These are phyloP conservation scores for Smittium mucronatum DNA, from an alignment of 371 early-diverging fungal genomes.

Conservation along the genomic window DNA sequence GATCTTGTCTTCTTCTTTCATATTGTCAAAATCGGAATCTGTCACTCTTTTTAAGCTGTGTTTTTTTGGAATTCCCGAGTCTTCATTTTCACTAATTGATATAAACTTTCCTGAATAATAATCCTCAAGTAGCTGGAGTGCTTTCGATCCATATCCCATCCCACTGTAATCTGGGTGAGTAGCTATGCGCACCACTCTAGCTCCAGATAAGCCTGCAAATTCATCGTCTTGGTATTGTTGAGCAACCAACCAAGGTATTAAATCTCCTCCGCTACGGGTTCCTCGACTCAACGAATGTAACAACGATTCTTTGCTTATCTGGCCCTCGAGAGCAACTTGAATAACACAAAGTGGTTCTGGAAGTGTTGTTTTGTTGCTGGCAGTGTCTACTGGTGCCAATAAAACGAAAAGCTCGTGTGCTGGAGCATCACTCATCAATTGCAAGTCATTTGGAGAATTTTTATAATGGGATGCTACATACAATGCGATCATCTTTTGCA, in stretches of 20 bases:
- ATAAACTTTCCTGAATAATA: conserved; percentile 75
- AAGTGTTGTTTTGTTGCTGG: conserved; percentile 40
- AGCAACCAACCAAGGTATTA: conserved; percentile 96
- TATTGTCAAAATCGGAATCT: conserved; percentile 44
- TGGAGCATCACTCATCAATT: conserved; percentile 96
- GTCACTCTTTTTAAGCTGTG: conserved; percentile 24
- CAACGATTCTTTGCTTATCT: conserved; percentile 75
- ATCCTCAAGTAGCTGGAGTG: conserved; percentile 68
- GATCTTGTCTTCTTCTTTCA: conserved; percentile 44
- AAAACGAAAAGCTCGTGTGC: conserved; percentile 96
- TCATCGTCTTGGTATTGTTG: conserved; percentile 96
- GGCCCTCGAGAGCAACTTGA: conserved; percentile 87
- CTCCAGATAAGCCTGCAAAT: conserved; percentile 87
- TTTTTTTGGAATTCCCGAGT: conserved; percentile 9
- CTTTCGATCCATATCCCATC: conserved; percentile 95
- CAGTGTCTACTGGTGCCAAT: conserved; percentile 66
- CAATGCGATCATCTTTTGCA: conserved; percentile 93
- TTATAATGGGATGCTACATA: conserved; percentile 99
- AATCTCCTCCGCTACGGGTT: conserved; percentile 81
- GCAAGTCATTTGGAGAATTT: conserved; percentile 98
- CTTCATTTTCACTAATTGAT: conserved; percentile 48
- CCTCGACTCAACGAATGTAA: conserved; percentile 74
- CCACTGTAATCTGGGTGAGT: conserved; percentile 94
- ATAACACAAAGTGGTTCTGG: conserved; percentile 93
- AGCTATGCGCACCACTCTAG: conserved; percentile 98